Evolutionary conservation across 208 protist genomes (phyloP).

Genomic region (Novymonas esmeraldas): DNA sequence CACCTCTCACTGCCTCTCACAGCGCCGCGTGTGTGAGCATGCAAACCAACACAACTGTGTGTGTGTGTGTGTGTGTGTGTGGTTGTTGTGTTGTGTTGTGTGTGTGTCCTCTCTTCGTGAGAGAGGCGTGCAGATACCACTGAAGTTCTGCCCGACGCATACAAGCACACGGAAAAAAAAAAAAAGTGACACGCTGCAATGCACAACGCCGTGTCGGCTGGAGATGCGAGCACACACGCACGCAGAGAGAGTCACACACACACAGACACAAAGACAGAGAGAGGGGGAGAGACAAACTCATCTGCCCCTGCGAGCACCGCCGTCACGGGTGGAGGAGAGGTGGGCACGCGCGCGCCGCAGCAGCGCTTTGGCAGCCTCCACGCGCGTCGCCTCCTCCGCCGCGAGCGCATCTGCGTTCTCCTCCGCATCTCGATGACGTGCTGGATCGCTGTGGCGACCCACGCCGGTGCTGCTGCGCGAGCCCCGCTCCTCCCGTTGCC

Average conservation of each 20-base stretch:
- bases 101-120: background rate
- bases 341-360: constrained; percentile 22
- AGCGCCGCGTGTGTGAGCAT: too few relatives aligned
- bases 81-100: too few relatives aligned
- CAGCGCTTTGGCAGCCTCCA: constrained; percentile 25
- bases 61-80: constrained; percentile 4
- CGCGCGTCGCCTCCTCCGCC: constrained; percentile 10
- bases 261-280: background rate
- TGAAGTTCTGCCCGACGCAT: too few relatives aligned
- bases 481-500: background rate
- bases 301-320: too few relatives aligned
- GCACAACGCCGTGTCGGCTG: too few relatives aligned
- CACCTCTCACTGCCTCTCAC: too few relatives aligned
- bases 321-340: background rate
- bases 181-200: too few relatives aligned
- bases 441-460: background rate
- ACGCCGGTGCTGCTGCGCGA: background rate
- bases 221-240: background rate
- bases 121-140: background rate
- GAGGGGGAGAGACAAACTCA: background rate
- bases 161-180: too few relatives aligned
- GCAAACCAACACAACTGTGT: too few relatives aligned
- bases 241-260: background rate
- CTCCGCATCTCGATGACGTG: background rate
- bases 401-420: background rate